Conservation (phyloP, 441 rosid genomes). For the Adansonia madagascariensis region DNA sequence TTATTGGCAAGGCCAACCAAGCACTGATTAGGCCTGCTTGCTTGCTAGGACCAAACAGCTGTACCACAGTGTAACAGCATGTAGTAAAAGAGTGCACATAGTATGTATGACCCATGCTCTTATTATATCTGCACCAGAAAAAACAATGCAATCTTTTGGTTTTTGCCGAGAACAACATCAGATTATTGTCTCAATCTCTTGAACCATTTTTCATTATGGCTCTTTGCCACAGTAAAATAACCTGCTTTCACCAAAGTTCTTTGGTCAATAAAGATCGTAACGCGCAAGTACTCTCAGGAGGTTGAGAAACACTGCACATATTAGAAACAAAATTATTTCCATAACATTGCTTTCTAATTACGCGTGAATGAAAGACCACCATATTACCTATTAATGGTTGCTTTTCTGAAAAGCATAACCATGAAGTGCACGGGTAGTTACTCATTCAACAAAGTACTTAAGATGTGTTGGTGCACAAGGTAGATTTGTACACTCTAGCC, state of each 20-base stretch:
- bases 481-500: neutral
- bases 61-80: slow-evolving; percentile 16
- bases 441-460: neutral
- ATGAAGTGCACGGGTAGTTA: neutral
- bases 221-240: neutral
- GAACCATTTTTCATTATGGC: neutral
- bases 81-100: slow-evolving; percentile 11
- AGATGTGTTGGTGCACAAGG: neutral
- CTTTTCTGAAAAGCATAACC: neutral
- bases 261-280: neutral
- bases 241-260: slow-evolving; percentile 2
- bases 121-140: no score
- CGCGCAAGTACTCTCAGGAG: neutral
- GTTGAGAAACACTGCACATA: slow-evolving; percentile 1
- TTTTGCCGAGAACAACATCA: neutral
- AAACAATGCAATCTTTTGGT: neutral
- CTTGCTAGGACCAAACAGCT: neutral
- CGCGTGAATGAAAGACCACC: neutral
- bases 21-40: slow-evolving; percentile 8
- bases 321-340: neutral
- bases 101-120: neutral
- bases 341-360: neutral
- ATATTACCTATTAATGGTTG: slow-evolving; percentile 4
- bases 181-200: slow-evolving; percentile 8
- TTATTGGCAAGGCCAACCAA: slow-evolving; percentile 8